Evolutionary conservation across 1,139 yeast species (phyloP), one percentile per base, ranked within the genome.

Genomic region (Protomyces macrosporus): DNA sequence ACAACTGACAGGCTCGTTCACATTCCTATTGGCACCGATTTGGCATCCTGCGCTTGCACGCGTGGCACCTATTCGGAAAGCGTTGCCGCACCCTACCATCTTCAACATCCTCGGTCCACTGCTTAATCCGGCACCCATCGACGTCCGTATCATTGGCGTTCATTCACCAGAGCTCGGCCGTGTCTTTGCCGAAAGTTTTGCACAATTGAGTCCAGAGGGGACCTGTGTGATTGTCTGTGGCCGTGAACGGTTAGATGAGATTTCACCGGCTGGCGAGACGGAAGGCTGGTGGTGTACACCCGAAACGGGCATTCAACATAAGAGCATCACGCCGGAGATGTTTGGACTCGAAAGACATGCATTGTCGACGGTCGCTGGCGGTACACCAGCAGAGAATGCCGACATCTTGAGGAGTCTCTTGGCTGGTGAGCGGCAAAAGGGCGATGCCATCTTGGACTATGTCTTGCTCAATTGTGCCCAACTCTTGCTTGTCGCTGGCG

Each of bases 21-120:
- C 91, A 69, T 93, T 88, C 72, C 78, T 93, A 45, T 87, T 88
- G 73, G 98, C 98, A 0, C 98, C 98, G 3, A 85, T 90, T 51
- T 93, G 90, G 79, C 98, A 93, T 73, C 87, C 88, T n/a, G 96
- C 93, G 6, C 88, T 93, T 95, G 90, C 84, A 45, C 80, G 81
- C 65, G 93, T 91, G 12, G 96, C 93, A 0, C 78, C 81, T n/a
- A 77, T 93, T 32, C 80, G 98, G 70, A 82, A 86, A 52, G 79
- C 83, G 51, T 76, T 93, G 66, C 97, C 96, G 0, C 82, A 91
- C 14, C 98, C 98, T 1, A 87, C 98, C 1, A 88, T 93, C 45
- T 93, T 93, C 80, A 93, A 93, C 74, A 86, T 93, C 16, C 77
- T 93, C 69, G 98, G 98, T 0, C 98, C 98, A 0, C 77, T 93